A percentile compares a stretch with the other conserved stretches of the same genome.
These are phyloP conservation scores for Kluyveromyces sp. DNA, from an alignment of 1,139 yeast genomes.

Conservation along the genomic window DNA sequence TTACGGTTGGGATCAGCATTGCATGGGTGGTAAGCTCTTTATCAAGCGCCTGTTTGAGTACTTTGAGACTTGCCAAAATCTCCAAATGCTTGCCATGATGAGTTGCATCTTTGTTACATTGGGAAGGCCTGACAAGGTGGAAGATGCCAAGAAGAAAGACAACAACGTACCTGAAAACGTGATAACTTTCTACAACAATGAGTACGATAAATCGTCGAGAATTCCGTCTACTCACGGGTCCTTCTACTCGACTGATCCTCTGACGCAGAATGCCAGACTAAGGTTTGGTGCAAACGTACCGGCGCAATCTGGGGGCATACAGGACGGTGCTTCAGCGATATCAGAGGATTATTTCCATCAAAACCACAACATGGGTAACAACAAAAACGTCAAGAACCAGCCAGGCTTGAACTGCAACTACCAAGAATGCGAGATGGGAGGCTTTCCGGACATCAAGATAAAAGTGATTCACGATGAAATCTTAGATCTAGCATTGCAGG, in stretches of 20 bases:
- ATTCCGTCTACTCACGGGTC: constrained; percentile 6
- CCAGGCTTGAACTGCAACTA: background rate
- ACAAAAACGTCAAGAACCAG: background rate
- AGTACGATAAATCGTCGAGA: constrained; percentile 3
- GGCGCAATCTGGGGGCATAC: constrained; percentile 6
- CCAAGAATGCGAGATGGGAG: background rate
- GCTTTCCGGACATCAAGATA: constrained; percentile 40
- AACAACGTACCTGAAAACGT: constrained; percentile 4
- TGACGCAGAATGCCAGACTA: constrained; percentile 6
- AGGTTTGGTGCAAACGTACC: constrained; percentile 2
- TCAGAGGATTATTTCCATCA: constrained; percentile 25
- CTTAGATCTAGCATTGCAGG: constrained; percentile 45
- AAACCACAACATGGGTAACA: constrained; percentile 8
- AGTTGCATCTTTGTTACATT: constrained; percentile 49
- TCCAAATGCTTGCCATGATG: constrained; percentile 88
- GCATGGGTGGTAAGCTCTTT: constrained; percentile 74
- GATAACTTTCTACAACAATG: constrained; percentile 7
- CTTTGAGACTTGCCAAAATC: constrained; percentile 57
- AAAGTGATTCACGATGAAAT: constrained; percentile 51
- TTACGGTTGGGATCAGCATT: constrained; percentile 76
- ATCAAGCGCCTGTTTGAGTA: constrained; percentile 55
- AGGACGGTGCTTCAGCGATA: constrained; percentile 19
- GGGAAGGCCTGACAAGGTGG: constrained; percentile 11
- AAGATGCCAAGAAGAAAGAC: background rate
- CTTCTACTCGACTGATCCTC: constrained; percentile 1